Base-by-base conservation (phyloP, 2,329 filamentous ascomycete genomes). In the Claviceps sp. region DNA sequence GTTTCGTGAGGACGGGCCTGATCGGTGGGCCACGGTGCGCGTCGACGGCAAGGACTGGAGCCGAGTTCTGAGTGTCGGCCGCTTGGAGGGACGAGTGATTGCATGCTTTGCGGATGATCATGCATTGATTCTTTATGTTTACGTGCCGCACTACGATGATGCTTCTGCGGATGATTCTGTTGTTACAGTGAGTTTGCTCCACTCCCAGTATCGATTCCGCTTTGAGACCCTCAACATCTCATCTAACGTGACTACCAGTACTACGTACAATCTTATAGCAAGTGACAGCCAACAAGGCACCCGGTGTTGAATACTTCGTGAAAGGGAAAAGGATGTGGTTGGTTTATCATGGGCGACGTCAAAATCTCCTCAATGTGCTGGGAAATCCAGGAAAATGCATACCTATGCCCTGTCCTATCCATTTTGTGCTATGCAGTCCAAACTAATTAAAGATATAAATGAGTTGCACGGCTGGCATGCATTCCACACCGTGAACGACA, bases 21-120 rank as follows among this genome's bases (percentile, higher is more conserved):
- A 88, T 55, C 82, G 81, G 46, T 97, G 91, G 88, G 88, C 89
- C 1, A 88, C 81, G 24, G 91, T 97, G 38, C 77, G 87, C 50
- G 89, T 97, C 24, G 93, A 97, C 68, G 93, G 89, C 37, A 85
- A 82, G 65, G 93, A 98, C 65, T 97, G 93, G 91, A 88, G 88
- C 37, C 82, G 81, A 58, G 91, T 97, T n/a, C 74, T 98, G 58
- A 94, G 88, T 65, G 90, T 97, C 13, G 91, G 91, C 1, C 76
- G 90, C 49, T 71, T 97, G 34, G 91, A 93, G 59, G 91, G 89
- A 1, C 78, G 88, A 58, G 91, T 97, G 50, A 93, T 97, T 72
- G 93, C 90, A 52, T 96, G 90, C 64, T 89, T 94, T 66, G 82
- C 82, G 41, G 76, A 93, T 61, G 85, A 87, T 50, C 83, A 89